Percentiles rank a stretch among this genome's conserved stretches.
Conservation (phyloP, 805 yeast genomes). For the Jamesozyma rosinii region DNA sequence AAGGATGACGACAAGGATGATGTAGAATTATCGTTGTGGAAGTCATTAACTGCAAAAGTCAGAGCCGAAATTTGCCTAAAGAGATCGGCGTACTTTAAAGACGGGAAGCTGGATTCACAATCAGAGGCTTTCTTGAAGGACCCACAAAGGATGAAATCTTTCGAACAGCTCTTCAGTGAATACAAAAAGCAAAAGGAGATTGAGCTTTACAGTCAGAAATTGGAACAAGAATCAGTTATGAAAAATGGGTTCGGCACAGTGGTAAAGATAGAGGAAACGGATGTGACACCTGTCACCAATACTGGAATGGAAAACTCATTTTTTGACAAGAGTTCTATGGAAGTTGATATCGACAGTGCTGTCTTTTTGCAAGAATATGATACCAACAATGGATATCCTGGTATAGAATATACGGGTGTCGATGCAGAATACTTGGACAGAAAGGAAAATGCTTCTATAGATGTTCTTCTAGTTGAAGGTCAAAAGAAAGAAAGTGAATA, state of each 20-base stretch:
- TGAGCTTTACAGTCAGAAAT: constrained; percentile 20
- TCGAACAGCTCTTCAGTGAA: constrained; percentile 29
- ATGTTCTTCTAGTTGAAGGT: constrained; percentile 32
- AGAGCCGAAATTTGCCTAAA: constrained; percentile 66
- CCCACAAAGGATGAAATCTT: constrained; percentile 57
- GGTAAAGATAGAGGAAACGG: constrained; percentile 30
- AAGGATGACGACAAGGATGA: constrained; percentile 57
- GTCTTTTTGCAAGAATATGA: constrained; percentile 77
- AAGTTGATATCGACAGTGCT: constrained; percentile 45
- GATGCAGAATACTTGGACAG: constrained; percentile 39
- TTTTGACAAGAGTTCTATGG: constrained; percentile 35
- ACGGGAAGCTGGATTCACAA: constrained; percentile 49
- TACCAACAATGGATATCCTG: constrained; percentile 70
- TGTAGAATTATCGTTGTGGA: constrained; percentile 76
- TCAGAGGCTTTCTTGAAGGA: constrained; percentile 63
- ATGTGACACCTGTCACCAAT: constrained; percentile 2
- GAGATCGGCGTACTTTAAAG: constrained; percentile 58
- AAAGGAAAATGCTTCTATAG: constrained; percentile 38
- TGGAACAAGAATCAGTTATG: constrained; percentile 32
- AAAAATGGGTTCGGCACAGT: constrained; percentile 31
- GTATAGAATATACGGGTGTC: constrained; percentile 44
- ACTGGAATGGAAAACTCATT: constrained; percentile 3
- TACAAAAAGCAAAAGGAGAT: constrained; percentile 25
- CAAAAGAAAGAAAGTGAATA: constrained; percentile 26
- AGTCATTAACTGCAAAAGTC: constrained; percentile 66